Evolutionary conservation across 495 filamentous ascomycete species (phyloP).

Genomic region (Aspergillus heteromorphus): DNA sequence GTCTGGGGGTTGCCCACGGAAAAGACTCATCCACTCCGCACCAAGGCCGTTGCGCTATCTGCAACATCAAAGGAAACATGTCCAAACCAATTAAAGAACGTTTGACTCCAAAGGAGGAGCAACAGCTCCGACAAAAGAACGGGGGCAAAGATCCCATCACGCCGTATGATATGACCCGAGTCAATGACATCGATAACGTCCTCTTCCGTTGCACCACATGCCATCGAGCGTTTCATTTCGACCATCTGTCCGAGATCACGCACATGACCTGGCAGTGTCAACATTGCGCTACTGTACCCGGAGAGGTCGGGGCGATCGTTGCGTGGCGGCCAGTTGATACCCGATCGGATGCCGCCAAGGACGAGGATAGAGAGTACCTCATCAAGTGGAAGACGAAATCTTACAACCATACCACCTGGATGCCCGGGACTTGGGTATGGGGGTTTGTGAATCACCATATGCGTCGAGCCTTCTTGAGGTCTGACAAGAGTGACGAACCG

Average conservation of each 20-base stretch:
- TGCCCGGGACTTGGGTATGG: slow-evolving; percentile 84
- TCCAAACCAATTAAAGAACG: slow-evolving; percentile 65
- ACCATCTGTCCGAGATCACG: slow-evolving; percentile 53
- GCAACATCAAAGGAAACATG: slow-evolving; percentile 54
- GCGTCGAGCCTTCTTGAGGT: slow-evolving; percentile 69
- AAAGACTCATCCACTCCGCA: slow-evolving; percentile 67
- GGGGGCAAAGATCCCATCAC: slow-evolving; percentile 71
- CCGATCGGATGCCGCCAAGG: slow-evolving; percentile 51
- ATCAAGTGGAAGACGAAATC: slow-evolving; percentile 80
- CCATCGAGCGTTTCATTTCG: slow-evolving; percentile 73
- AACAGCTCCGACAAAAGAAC: slow-evolving; percentile 71
- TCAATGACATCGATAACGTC: slow-evolving; percentile 72
- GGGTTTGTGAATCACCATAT: slow-evolving; percentile 59
- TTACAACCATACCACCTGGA: slow-evolving; percentile 76
- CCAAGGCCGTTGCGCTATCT: slow-evolving; percentile 63
- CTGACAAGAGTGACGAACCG: slow-evolving; percentile 56
- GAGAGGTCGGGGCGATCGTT: slow-evolving; percentile 65
- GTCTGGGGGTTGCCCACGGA: slow-evolving; percentile 58
- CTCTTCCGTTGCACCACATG: slow-evolving; percentile 79
- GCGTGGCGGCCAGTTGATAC: slow-evolving; percentile 74
- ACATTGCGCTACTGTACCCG: slow-evolving; percentile 55
- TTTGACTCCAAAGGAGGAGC: slow-evolving; percentile 72
- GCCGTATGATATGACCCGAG: slow-evolving; percentile 49
- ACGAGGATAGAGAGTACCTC: slow-evolving; percentile 81
- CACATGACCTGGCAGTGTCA: slow-evolving; percentile 63